Conservation (phyloP, 371 early-diverging fungal species). For the Blyttiomyces sp. region DNA sequence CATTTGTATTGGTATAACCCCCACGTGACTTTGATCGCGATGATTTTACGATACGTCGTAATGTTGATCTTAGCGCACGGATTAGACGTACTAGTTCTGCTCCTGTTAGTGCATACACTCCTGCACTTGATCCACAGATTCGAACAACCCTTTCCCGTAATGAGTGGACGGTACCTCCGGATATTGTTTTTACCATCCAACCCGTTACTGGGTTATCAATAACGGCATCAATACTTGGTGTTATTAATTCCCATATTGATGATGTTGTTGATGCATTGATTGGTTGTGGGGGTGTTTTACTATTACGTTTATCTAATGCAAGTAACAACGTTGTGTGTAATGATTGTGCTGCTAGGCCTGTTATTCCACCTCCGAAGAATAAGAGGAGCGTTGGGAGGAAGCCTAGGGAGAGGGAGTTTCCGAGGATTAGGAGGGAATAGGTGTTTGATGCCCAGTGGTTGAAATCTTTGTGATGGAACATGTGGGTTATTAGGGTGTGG, state of each 20-base stretch:
- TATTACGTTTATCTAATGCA: background rate
- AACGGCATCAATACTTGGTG: background rate
- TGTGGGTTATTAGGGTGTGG: conserved; percentile 27
- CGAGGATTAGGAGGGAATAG: conserved; percentile 16
- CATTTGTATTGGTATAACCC: conserved; percentile 8
- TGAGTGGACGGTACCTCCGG: background rate
- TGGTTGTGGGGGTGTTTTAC: background rate
- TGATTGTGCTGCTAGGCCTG: no score
- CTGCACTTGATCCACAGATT: conserved; percentile 20
- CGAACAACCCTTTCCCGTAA: conserved; percentile 5
- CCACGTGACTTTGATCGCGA: conserved; percentile 4
- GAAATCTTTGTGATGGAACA: conserved; percentile 35
- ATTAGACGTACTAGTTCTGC: conserved; percentile 18
- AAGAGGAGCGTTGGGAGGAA: conserved; percentile 10
- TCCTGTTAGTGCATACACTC: conserved; percentile 28
- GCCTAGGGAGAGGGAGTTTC: background rate
- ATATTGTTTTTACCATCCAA: conserved; percentile 1
- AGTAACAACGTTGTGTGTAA: conserved; percentile 17
- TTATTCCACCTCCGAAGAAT: conserved; percentile 32
- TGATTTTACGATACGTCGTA: background rate
- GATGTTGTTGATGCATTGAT: background rate
- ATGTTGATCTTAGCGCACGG: background rate
- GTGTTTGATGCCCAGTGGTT: conserved; percentile 27
- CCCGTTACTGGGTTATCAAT: background rate
- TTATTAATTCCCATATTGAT: background rate